Conservation (phyloP, 257 asterid genomes). For the Solanum piurae region DNA sequence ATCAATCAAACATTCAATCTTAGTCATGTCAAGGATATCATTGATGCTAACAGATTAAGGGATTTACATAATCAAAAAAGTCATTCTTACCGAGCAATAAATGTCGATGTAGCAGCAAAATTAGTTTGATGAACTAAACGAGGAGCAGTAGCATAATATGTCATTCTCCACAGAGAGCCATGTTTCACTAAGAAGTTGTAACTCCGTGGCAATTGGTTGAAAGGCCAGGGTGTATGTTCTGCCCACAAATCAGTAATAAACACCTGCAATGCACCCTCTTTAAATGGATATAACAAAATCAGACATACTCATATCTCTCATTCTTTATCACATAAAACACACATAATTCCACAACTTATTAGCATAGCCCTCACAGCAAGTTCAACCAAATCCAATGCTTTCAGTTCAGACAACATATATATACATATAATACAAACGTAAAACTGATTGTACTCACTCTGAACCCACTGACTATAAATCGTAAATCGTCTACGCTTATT, state of each 20-base stretch:
- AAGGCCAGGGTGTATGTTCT: conserved; percentile 99
- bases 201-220: conserved; percentile 92
- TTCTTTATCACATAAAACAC: neutral
- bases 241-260: conserved; percentile 89
- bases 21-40: neutral
- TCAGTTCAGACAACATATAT: neutral
- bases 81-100: conserved; percentile 76
- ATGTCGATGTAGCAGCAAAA: conserved; percentile 93
- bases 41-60: neutral
- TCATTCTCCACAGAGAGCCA: conserved; percentile 81
- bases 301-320: neutral
- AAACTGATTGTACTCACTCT: neutral
- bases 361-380: neutral
- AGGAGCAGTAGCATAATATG: conserved; percentile 88
- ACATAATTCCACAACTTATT: neutral
- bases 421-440: neutral
- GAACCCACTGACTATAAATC: neutral
- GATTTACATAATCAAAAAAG: neutral
- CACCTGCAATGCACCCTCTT: conserved; percentile 48
- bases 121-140: conserved; percentile 86
- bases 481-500: neutral
- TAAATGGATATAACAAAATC: neutral
- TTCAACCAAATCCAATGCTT: neutral
- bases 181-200: conserved; percentile 96
- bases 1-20: neutral